phyloP scores from a whole-genome alignment of 106 monocot genomes.

The Platanthera zijinensis region DNA sequence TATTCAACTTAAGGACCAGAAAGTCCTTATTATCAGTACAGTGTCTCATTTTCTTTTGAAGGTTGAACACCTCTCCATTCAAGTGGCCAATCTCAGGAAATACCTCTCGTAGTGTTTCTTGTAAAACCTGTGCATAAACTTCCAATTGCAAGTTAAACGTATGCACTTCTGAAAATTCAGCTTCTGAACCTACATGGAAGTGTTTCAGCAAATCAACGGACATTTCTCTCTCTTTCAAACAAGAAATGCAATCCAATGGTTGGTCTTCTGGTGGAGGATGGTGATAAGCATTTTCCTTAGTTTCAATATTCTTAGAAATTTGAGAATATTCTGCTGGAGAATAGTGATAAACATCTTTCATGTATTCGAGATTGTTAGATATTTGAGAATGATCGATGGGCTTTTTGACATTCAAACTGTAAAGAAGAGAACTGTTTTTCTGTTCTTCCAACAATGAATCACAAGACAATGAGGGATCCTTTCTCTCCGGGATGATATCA shows the following conservation, averaged over 20 bases:
- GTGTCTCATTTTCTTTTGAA: conserved; percentile 36
- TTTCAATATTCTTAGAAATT: neutral
- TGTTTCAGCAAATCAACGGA: conserved; percentile 12
- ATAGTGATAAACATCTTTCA: conserved; percentile 1
- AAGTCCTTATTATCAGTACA: conserved; percentile 37
- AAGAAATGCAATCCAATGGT: conserved; percentile 11
- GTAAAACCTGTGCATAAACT: conserved; percentile 50
- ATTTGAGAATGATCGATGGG: conserved; percentile 6
- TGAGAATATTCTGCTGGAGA: conserved; percentile 1
- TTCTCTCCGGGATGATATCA: neutral
- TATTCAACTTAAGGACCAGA: conserved; percentile 32
- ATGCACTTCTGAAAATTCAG: conserved; percentile 48
- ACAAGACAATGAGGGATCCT: conserved; percentile 1
- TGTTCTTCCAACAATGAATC: conserved; percentile 7
- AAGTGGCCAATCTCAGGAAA: conserved; percentile 21
- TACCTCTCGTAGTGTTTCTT: conserved; percentile 44
- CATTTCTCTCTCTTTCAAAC: conserved; percentile 24
- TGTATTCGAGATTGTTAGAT: neutral
- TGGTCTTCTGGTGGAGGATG: conserved; percentile 5
- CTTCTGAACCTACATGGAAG: conserved; percentile 20
- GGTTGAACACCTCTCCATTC: conserved; percentile 31
- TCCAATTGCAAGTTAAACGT: conserved; percentile 33
- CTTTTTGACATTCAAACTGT: neutral
- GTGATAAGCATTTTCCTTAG: neutral
- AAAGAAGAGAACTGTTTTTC: conserved; percentile 6